Base-by-base conservation (phyloP, 2,329 filamentous ascomycete genomes). In the Colletotrichum cereale region DNA sequence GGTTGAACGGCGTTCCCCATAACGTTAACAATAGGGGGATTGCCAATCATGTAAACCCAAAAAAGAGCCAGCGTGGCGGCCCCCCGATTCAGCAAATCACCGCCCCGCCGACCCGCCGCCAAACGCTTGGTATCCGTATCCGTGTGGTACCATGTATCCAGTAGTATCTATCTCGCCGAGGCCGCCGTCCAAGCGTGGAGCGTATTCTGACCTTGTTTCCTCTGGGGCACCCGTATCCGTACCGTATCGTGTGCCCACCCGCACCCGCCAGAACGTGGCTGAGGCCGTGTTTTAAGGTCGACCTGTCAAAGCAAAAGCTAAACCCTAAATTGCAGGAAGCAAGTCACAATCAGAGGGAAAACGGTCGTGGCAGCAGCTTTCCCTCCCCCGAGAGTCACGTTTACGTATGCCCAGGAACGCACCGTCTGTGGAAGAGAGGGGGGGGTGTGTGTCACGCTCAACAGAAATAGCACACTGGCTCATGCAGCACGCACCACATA, bases 231-330 rank as follows among this genome's bases (percentile, higher is more conserved):
- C n/a, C n/a, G n/a, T n/a, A n/a, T 12, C 47, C 12, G 10, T 11
- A 7, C 47, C 21, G 11, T n/a, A n/a, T n/a, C 4, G n/a, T 5
- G 4, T 24, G 24, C 55, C 24, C 56, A n/a, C 53, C 40, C 5
- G 8, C 40, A 8, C 40, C 38, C 29, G 31, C 57, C 57, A 6
- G 57, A 6, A 48, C 40, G 42, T 61, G 29, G 57, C 57, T 48
- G 21, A 48, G 40, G 56, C 26, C 48, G 57, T 48, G 57, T 48
- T 47, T 60, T 61, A 61, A 61, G 57, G 57, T 24, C 57, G 57
- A 24, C 57, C 57, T 61, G 57, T 61, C 57, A 61, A 47, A 34
- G 57, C 57, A 44, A 61, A 61, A 61, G 29, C 34, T 26, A 61
- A 61, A 61, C 42, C 57, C 57, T 47, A 47, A 61, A 61, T 48